Conservation (phyloP, 2,329 filamentous ascomycete species). For the Atkinsonella texensis region DNA sequence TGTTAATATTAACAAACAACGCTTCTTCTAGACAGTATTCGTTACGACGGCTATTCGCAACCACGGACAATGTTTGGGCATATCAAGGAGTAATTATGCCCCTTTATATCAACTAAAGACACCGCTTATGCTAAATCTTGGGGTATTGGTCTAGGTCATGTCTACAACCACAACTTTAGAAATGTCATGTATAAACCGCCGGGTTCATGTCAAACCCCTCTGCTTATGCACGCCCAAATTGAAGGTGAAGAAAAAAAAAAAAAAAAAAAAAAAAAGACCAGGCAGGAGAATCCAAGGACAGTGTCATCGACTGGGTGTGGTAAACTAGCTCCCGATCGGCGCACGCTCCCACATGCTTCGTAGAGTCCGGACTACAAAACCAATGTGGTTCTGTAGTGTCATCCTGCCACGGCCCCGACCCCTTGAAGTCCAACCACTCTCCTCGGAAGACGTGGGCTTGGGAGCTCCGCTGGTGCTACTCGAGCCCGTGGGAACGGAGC, state of each 20-base stretch:
- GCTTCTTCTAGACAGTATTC: too few species aligned
- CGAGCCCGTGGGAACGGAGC: neutral
- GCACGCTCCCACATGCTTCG: neutral
- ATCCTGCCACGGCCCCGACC: constrained; percentile 1
- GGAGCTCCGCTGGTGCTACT: neutral
- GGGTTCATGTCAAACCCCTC: neutral
- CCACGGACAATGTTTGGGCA: too few species aligned
- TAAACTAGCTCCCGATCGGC: too few species aligned
- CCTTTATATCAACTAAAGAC: neutral
- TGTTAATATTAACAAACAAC: too few species aligned
- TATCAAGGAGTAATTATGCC: neutral
- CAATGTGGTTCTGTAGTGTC: constrained; percentile 3
- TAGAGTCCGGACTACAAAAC: neutral
- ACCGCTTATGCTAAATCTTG: neutral
- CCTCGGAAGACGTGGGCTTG: constrained; percentile 1
- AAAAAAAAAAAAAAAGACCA: too few species aligned
- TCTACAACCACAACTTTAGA: neutral
- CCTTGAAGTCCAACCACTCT: neutral
- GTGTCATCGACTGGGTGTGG: neutral
- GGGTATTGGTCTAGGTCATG: neutral
- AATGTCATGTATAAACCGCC: neutral
- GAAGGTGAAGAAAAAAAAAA: neutral
- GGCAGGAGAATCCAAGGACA: neutral
- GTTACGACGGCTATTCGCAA: too few species aligned
- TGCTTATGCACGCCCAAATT: neutral